phyloP scores from a whole-genome alignment of 2,329 filamentous ascomycete species.

The Cladophialophora psammophila region DNA sequence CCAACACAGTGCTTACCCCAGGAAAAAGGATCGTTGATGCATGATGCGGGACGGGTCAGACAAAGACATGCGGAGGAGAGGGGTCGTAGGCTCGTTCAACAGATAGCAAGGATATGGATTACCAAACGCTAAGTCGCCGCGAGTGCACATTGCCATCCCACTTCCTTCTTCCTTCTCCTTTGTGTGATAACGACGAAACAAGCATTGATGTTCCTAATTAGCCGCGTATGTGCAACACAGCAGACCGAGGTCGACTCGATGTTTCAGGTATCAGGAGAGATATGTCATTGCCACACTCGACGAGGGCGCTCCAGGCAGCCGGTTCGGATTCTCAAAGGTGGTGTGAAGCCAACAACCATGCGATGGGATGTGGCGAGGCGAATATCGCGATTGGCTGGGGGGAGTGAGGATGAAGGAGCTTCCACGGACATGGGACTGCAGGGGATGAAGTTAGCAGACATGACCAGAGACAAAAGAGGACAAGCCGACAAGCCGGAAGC shows the following conservation, averaged over 20 bases:
- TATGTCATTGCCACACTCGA: not conserved
- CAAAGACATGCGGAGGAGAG: not conserved
- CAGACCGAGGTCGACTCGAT: not conserved
- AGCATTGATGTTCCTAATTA: not conserved
- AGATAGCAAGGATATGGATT: not conserved
- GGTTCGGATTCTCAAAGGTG: not conserved
- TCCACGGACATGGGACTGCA: not conserved
- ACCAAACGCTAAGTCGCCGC: not conserved
- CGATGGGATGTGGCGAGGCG: not conserved
- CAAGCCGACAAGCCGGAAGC: not conserved
- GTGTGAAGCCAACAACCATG: not conserved
- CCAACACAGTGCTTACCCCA: constrained; percentile 3
- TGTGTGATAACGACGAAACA: constrained; percentile 5
- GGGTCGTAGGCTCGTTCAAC: not conserved
- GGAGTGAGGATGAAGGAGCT: not conserved
- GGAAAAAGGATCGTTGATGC: not conserved
- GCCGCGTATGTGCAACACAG: not conserved
- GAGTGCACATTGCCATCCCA: not conserved
- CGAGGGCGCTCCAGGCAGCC: not conserved
- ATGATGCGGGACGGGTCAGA: not conserved
- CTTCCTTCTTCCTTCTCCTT: not conserved
- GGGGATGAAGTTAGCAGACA: not conserved
- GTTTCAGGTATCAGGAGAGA: not conserved
- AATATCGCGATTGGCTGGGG: not conserved
- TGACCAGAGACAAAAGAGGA: not conserved